Percentiles rank a stretch among this genome's conserved stretches.
These are phyloP conservation scores for Salix suchowensis DNA, from an alignment of 345 rosid genomes.

Conservation along the genomic window DNA sequence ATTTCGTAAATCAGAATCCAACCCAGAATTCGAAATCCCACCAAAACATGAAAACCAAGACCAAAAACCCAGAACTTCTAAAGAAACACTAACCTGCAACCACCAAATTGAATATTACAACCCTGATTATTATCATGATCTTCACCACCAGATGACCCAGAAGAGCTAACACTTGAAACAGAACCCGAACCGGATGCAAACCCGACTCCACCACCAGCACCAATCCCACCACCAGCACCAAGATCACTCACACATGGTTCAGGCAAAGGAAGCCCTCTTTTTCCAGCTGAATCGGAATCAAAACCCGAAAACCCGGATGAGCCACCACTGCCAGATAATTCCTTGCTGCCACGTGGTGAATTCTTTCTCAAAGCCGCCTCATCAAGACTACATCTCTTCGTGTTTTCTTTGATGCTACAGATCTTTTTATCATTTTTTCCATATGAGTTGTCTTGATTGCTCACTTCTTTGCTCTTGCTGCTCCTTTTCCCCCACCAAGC, in stretches of 20 bases:
- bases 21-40: neutral
- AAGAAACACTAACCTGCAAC: slow-evolving; percentile 42
- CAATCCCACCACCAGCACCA: slow-evolving; percentile 24
- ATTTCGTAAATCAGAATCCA: neutral
- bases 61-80: neutral
- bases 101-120: slow-evolving; percentile 16
- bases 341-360: slow-evolving; percentile 52
- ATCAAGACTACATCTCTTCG: slow-evolving; percentile 35
- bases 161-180: slow-evolving; percentile 75
- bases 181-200: slow-evolving; percentile 63
- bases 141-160: slow-evolving; percentile 65
- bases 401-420: slow-evolving; percentile 16
- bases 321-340: slow-evolving; percentile 37
- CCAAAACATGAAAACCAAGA: neutral
- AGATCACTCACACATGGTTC: slow-evolving; percentile 42
- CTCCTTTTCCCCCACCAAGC: slow-evolving; percentile 75
- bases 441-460: slow-evolving; percentile 12
- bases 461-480: slow-evolving; percentile 51
- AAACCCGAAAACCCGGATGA: slow-evolving; percentile 62
- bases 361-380: slow-evolving; percentile 29
- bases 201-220: slow-evolving; percentile 21
- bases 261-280: slow-evolving; percentile 71
- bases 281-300: slow-evolving; percentile 62
- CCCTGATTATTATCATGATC: slow-evolving; percentile 54
- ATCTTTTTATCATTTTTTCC: slow-evolving; percentile 11